phyloP scores from a whole-genome alignment of 306 rosid species.

The Cicer chorassanicum region DNA sequence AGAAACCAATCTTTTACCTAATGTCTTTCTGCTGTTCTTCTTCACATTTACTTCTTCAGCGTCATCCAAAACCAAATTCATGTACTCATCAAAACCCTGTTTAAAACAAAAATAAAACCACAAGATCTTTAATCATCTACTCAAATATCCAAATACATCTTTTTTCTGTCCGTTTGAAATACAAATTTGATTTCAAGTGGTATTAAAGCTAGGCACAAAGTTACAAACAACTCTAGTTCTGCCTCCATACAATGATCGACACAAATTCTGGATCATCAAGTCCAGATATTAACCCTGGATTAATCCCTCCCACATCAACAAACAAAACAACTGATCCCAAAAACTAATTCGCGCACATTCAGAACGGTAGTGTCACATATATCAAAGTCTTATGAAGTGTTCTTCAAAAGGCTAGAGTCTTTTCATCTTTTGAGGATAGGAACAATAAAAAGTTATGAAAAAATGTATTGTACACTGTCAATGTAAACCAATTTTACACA shows the following conservation, averaged over 20 bases:
- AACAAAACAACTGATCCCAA: not conserved
- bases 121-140: not conserved
- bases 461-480: no score
- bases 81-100: slow-evolving; percentile 59
- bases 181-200: not conserved
- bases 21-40: slow-evolving; percentile 73
- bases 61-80: slow-evolving; percentile 49
- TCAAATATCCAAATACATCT: not conserved
- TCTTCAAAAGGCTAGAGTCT: slow-evolving; percentile 1
- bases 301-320: not conserved
- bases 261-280: not conserved
- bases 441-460: not conserved
- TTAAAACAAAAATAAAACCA: slow-evolving; percentile 19
- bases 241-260: not conserved
- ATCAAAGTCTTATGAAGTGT: not conserved
- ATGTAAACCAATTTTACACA: no score
- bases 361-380: not conserved
- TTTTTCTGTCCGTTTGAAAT: not conserved
- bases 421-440: not conserved
- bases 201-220: not conserved
- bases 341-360: not conserved
- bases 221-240: not conserved
- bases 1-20: slow-evolving; percentile 51
- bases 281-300: not conserved
- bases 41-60: slow-evolving; percentile 75